Percentiles rank a stretch among this genome's conserved stretches.
phyloP scores from a whole-genome alignment of 2,329 filamentous ascomycete genomes.

The Orbilia ellipsospora region DNA sequence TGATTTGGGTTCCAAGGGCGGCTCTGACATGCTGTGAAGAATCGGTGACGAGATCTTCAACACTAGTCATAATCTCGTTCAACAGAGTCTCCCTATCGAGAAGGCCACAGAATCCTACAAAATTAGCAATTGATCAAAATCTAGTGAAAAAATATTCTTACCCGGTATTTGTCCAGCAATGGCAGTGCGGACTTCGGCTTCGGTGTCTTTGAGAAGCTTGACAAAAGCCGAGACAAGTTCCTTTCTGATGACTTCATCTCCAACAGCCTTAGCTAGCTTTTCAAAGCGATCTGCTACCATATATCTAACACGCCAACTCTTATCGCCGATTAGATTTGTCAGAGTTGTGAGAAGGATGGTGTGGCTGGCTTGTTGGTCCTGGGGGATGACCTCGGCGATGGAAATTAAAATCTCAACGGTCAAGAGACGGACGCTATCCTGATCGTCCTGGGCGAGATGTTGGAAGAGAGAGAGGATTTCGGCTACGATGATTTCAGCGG shows the following conservation, averaged over 20 bases:
- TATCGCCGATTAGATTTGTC: slow-evolving; percentile 95
- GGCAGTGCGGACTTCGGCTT: slow-evolving; percentile 95
- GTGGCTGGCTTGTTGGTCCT: slow-evolving; percentile 97
- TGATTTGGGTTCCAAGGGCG: slow-evolving; percentile 95
- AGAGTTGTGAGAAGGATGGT: slow-evolving; percentile 90
- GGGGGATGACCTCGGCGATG: slow-evolving; percentile 95
- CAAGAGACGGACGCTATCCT: slow-evolving; percentile 94
- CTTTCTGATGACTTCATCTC: slow-evolving; percentile 92
- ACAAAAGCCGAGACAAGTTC: slow-evolving; percentile 97
- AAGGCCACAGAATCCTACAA: slow-evolving; percentile 84
- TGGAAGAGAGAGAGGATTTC: slow-evolving; percentile 99
- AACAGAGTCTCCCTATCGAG: slow-evolving; percentile 88
- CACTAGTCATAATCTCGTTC: slow-evolving; percentile 94
- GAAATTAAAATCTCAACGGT: slow-evolving; percentile 97
- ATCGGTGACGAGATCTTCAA: slow-evolving; percentile 96
- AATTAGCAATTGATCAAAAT: slow-evolving; percentile 11
- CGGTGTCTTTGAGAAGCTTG: slow-evolving; percentile 96
- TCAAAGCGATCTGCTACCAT: slow-evolving; percentile 99
- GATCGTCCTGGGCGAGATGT: slow-evolving; percentile 93
- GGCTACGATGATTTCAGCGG: slow-evolving; percentile 87
- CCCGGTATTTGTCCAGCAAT: slow-evolving; percentile 96
- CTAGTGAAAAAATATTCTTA: slow-evolving; percentile 60
- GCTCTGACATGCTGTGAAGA: slow-evolving; percentile 96
- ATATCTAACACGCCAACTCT: slow-evolving; percentile 98
- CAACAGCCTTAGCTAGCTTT: slow-evolving; percentile 98